Evolutionary conservation across 352 stramenopile species (phyloP).

Genomic region (Blastocystis hominis): DNA sequence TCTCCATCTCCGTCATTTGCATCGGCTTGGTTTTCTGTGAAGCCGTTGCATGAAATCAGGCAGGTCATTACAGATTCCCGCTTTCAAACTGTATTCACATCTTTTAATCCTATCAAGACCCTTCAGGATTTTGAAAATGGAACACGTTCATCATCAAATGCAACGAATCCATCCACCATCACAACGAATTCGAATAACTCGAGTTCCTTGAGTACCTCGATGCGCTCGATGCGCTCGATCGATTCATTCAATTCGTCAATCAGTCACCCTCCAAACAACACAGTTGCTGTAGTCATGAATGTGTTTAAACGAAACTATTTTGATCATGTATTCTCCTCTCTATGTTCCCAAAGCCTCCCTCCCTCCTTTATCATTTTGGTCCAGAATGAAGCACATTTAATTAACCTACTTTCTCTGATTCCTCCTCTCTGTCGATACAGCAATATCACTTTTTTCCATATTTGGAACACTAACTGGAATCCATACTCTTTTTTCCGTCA

Average conservation of each 20-base stretch:
- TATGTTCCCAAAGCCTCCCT: neutral
- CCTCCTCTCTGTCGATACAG: neutral
- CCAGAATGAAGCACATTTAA: conserved; percentile 12
- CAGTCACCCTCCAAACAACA: neutral
- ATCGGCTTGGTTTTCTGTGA: no score
- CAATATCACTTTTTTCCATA: neutral
- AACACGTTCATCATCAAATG: no score
- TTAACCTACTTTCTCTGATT: neutral
- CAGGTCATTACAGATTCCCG: no score
- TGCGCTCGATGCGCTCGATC: neutral
- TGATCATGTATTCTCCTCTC: neutral
- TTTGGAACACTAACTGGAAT: conserved; percentile 41
- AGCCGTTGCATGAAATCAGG: no score
- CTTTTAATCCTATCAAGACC: no score
- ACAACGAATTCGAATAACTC: neutral
- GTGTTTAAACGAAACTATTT: conserved; percentile 22
- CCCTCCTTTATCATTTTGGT: conserved; percentile 8
- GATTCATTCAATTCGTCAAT: neutral
- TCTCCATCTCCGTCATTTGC: neutral
- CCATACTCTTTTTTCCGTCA: conserved; percentile 30
- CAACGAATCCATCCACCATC: no score
- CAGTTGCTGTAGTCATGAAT: neutral
- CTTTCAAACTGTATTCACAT: no score
- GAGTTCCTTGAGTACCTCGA: neutral
- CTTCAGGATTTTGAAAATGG: no score